These are phyloP conservation scores for Cystobasidiaceae sp. DNA, from an alignment of 1,284 basidiomycete species.

Conservation along the genomic window DNA sequence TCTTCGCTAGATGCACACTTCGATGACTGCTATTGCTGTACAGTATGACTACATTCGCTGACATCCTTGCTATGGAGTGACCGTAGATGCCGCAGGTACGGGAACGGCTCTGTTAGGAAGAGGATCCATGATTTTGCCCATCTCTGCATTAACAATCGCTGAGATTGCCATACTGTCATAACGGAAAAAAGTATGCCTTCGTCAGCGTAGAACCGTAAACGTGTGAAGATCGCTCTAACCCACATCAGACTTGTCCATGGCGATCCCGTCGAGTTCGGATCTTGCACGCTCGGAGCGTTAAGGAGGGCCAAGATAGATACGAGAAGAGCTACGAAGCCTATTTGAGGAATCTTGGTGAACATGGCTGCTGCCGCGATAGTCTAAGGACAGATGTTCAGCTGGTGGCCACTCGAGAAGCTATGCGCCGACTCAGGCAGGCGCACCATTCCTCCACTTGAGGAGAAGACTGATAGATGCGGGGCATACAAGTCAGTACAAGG, in stretches of 20 bases:
- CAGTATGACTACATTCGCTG: neutral
- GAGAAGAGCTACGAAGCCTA: constrained; percentile 15
- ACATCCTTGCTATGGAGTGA: neutral
- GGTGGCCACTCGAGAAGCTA: neutral
- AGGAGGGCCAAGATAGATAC: constrained; percentile 4
- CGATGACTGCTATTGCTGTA: too few species aligned
- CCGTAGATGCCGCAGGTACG: neutral
- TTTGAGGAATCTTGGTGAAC: constrained; percentile 21
- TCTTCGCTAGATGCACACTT: too few species aligned
- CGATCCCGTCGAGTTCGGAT: neutral
- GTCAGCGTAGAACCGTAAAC: too few species aligned
- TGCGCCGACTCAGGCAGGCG: neutral
- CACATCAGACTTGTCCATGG: constrained; percentile 31
- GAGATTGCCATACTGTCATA: constrained; percentile 19
- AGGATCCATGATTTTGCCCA: constrained; percentile 3
- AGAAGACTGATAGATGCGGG: neutral
- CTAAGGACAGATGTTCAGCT: neutral
- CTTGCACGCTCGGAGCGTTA: neutral
- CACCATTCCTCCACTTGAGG: constrained; percentile 17
- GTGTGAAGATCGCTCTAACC: too few species aligned
- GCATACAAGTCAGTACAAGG: neutral
- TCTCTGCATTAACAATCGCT: constrained; percentile 4
- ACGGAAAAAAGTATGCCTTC: too few species aligned
- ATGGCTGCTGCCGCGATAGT: constrained; percentile 20
- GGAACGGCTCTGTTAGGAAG: neutral